A percentile compares a stretch with the other conserved stretches of the same genome.
Evolutionary conservation across 2,329 filamentous ascomycete genomes (phyloP).

Genomic region (Alternaria brassicicola): DNA sequence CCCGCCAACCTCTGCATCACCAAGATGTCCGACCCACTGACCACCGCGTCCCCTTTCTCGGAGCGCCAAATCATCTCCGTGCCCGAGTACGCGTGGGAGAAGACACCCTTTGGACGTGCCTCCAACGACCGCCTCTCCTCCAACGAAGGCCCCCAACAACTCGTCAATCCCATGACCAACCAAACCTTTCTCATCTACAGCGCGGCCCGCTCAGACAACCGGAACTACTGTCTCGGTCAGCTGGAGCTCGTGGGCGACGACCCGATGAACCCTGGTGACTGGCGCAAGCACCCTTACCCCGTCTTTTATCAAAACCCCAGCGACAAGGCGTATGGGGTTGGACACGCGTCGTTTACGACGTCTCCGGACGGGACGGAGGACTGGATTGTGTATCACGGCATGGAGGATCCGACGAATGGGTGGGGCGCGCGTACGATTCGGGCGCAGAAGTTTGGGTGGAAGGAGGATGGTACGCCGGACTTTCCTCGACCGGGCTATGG

Average conservation of each 20-base stretch:
- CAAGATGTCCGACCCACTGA: constrained; percentile 57
- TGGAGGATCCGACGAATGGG: constrained; percentile 55
- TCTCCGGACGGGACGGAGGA: constrained; percentile 56
- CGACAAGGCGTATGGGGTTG: constrained; percentile 56
- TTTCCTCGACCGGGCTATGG: constrained; percentile 59
- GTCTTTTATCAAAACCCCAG: constrained; percentile 58
- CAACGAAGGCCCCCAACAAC: constrained; percentile 60
- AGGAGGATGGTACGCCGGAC: constrained; percentile 54
- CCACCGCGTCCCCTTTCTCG: constrained; percentile 53
- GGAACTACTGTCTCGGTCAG: constrained; percentile 60
- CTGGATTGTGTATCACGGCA: constrained; percentile 62
- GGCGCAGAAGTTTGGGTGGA: constrained; percentile 57
- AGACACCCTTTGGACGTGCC: constrained; percentile 57
- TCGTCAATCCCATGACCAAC: constrained; percentile 54
- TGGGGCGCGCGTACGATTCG: constrained; percentile 57
- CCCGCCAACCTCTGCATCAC: constrained; percentile 61
- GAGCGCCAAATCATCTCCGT: constrained; percentile 56
- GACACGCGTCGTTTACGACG: constrained; percentile 59
- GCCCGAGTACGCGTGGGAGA: constrained; percentile 58
- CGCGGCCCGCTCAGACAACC: constrained; percentile 58
- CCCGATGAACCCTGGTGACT: constrained; percentile 57
- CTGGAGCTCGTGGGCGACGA: constrained; percentile 57
- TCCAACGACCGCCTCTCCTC: constrained; percentile 55
- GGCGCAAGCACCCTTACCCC: constrained; percentile 54
- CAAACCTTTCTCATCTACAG: constrained; percentile 59